Base-by-base conservation (phyloP, 352 stramenopile genomes). In the Globisporangium apiculatum region DNA sequence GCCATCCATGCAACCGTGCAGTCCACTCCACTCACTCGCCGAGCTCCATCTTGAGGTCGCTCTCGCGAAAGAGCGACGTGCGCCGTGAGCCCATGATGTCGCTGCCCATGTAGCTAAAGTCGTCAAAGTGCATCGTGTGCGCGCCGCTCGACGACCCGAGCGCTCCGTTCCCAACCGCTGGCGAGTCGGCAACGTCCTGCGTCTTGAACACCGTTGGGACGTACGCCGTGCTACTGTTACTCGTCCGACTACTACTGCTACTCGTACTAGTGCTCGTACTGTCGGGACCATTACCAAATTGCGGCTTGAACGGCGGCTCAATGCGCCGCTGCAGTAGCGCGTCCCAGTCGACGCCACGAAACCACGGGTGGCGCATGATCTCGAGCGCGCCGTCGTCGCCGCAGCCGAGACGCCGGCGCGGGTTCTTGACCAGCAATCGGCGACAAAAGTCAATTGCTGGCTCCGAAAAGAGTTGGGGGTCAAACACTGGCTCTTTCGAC, bases 71-170 rank as follows among this genome's bases (percentile, higher is more conserved):
- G 56, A 91, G 67, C 18, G 83, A 91, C 18, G 81, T 91, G 45
- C 77, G 79, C n/a, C 83, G 75, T 35, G 81, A 91, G 37, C 83
- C 83, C 64, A 90, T 87, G 54, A 94, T 83, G 52, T 91, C 83
- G 61, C 83, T 94, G 55, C 82, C 84, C 83, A 91, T 91, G 66
- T 92, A 94, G 51, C 78, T 91, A 59, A 92, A 94, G 62, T 92
- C 80, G 38, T 94, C 84, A 48, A 94, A 94, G 64, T 92, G 82
- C 82, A 91, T 91, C 41, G 83, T 79, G 64, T 83, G 69, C 51
- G 61, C 70, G 35, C 81, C 70, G n/a, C 63, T 73, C 15, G 69
- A 75, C 18, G 76, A 87, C 36, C 78, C 76, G 17, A 87, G 64
- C 12, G 73, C 69, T 51, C 76, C 69, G 37, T 88, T 68, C 24